Conservation (phyloP, 2,329 filamentous ascomycete genomes). For the Stylonectria norvegica region DNA sequence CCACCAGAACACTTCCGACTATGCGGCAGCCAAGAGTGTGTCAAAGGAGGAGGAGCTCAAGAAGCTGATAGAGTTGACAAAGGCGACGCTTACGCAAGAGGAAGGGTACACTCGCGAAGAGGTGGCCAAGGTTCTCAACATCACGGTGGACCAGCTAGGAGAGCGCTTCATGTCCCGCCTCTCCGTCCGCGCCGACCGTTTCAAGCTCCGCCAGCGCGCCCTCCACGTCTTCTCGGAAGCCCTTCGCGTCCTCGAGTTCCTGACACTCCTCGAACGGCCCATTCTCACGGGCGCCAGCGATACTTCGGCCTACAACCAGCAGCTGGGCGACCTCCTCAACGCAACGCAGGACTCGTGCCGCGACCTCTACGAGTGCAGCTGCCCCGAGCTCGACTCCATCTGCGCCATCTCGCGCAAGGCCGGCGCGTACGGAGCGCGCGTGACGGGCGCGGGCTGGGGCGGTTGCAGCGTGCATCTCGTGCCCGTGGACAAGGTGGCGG, state of each 20-base stretch:
- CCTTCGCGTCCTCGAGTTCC: conserved; percentile 78
- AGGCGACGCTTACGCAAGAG: conserved; percentile 69
- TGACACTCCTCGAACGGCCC: conserved; percentile 65
- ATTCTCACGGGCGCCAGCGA: conserved; percentile 43
- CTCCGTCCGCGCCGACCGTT: conserved; percentile 80
- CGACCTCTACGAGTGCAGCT: conserved; percentile 86
- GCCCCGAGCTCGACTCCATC: conserved; percentile 85
- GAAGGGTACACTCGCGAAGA: conserved; percentile 88
- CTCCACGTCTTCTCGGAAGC: conserved; percentile 91
- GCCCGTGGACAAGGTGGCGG: conserved; percentile 74
- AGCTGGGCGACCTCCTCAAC: conserved; percentile 81
- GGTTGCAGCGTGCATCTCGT: conserved; percentile 94
- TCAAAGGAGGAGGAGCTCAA: conserved; percentile 65
- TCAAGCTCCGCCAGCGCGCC: conserved; percentile 83
- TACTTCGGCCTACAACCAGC: conserved; percentile 58
- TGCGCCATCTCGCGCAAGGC: conserved; percentile 74
- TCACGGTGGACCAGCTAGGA: conserved; percentile 69
- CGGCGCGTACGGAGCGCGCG: conserved; percentile 77
- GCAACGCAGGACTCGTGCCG: conserved; percentile 85
- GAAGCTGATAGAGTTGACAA: conserved; percentile 66
- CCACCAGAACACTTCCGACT: conserved; percentile 37
- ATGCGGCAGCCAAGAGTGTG: conserved; percentile 40
- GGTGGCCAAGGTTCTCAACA: conserved; percentile 67
- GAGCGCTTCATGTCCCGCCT: conserved; percentile 80
- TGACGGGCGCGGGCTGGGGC: conserved; percentile 95